Evolutionary conservation across 106 monocot genomes (phyloP).

Genomic region (Allium cepa): DNA sequence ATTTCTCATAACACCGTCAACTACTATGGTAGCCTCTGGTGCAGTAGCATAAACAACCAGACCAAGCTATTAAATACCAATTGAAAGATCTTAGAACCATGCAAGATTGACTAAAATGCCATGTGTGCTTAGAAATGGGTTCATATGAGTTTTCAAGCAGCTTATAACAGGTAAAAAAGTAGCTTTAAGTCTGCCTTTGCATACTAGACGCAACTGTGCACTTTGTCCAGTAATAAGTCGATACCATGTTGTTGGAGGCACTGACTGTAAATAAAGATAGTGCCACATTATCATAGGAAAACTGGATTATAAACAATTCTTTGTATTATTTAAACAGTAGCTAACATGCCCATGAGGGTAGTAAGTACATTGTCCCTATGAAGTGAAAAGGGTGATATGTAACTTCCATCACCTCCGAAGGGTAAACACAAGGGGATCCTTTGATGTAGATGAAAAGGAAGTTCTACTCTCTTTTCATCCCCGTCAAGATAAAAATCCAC

Average conservation of each 20-base stretch:
- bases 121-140: constrained; percentile 37
- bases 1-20: constrained; percentile 23
- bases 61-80: constrained; percentile 52
- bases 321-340: background rate
- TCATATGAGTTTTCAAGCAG: constrained; percentile 56
- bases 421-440: constrained; percentile 77
- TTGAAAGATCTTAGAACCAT: constrained; percentile 50
- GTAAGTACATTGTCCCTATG: constrained; percentile 94
- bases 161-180: constrained; percentile 43
- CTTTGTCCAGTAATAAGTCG: constrained; percentile 85
- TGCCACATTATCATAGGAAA: background rate
- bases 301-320: no score
- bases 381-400: constrained; percentile 90
- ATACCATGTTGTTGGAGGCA: constrained; percentile 92
- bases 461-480: constrained; percentile 89
- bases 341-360: constrained; percentile 89
- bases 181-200: constrained; percentile 42
- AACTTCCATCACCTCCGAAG: constrained; percentile 90
- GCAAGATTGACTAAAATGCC: constrained; percentile 42
- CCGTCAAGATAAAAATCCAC: constrained; percentile 93
- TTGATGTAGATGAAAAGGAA: constrained; percentile 77
- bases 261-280: constrained; percentile 61
- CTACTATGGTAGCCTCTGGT: background rate
- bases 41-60: constrained; percentile 37
- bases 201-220: constrained; percentile 75